Evolutionary conservation across 169 alveolate species (phyloP).

Genomic region (Eimeria falciformis): DNA sequence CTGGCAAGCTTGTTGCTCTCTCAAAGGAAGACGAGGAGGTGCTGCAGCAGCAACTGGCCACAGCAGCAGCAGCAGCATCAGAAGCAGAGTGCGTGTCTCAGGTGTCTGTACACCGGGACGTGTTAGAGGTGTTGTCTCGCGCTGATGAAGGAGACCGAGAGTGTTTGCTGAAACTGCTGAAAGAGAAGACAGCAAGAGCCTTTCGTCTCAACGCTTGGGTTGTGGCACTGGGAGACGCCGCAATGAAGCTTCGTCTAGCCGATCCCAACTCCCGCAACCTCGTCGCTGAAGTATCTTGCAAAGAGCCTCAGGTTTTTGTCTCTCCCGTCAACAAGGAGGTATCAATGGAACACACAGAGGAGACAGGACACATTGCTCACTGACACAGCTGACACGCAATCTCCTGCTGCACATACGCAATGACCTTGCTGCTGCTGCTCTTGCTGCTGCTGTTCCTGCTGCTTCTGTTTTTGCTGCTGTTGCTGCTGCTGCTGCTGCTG

Average conservation of each 20-base stretch:
- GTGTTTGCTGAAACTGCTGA: not conserved
- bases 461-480: not conserved
- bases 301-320: slow-evolving; percentile 58
- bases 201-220: not conserved
- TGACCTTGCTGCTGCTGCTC: not conserved
- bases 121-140: not conserved
- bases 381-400: not conserved
- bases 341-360: no score
- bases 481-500: not conserved
- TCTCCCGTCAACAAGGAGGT: slow-evolving; percentile 54
- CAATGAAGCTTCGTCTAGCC: slow-evolving; percentile 53
- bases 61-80: not conserved
- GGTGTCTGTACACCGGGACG: slow-evolving; percentile 76
- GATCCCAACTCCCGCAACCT: slow-evolving; percentile 76
- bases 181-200: not conserved
- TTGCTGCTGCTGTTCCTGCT: not conserved
- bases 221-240: not conserved
- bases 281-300: slow-evolving; percentile 77
- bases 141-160: not conserved
- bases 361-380: not conserved
- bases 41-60: not conserved
- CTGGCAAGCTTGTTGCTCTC: slow-evolving; percentile 85
- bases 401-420: not conserved
- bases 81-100: slow-evolving; percentile 55
- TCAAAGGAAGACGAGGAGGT: slow-evolving; percentile 64